phyloP scores from a whole-genome alignment of 495 filamentous ascomycete genomes.

The Chaetomidium leptoderma region DNA sequence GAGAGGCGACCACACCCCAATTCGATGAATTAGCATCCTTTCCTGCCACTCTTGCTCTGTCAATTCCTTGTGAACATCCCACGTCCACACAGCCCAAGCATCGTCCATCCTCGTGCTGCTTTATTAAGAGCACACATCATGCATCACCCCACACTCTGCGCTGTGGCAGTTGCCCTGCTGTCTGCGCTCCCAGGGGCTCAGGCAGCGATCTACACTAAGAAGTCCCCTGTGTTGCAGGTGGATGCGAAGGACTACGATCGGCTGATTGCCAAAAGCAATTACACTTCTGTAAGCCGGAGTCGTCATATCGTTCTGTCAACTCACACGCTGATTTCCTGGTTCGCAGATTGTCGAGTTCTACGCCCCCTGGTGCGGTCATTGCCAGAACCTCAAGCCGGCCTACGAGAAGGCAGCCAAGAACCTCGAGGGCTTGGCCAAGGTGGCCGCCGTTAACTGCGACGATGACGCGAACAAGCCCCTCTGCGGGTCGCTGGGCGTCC shows the following conservation, averaged over 20 bases:
- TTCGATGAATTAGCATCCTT: slow-evolving; percentile 12
- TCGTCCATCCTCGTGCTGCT: background rate
- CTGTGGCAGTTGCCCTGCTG: slow-evolving; percentile 45
- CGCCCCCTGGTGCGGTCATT: slow-evolving; percentile 94
- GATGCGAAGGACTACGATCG: slow-evolving; percentile 78
- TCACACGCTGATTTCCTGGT: slow-evolving; percentile 3
- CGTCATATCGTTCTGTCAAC: slow-evolving; percentile 5
- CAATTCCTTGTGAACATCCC: slow-evolving; percentile 2
- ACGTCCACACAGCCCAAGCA: background rate
- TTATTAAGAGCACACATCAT: slow-evolving; percentile 26
- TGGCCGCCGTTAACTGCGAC: slow-evolving; percentile 93
- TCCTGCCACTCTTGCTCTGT: background rate
- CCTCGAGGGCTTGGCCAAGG: slow-evolving; percentile 85
- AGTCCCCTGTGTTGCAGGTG: slow-evolving; percentile 81
- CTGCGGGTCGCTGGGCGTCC: slow-evolving; percentile 81
- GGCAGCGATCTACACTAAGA: slow-evolving; percentile 78
- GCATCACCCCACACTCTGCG: slow-evolving; percentile 45
- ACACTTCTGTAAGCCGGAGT: slow-evolving; percentile 70
- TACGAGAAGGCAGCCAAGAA: slow-evolving; percentile 91
- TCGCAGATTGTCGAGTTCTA: slow-evolving; percentile 71
- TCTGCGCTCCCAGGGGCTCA: slow-evolving; percentile 56
- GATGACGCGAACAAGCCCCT: slow-evolving; percentile 89
- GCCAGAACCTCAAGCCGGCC: slow-evolving; percentile 88
- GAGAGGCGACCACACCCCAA: background rate
- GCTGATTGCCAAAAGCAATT: slow-evolving; percentile 81